Evolutionary conservation across 2,329 filamentous ascomycete species (phyloP), one percentile per base, ranked within the genome.

Genomic region (Akanthomyces lecanii): DNA sequence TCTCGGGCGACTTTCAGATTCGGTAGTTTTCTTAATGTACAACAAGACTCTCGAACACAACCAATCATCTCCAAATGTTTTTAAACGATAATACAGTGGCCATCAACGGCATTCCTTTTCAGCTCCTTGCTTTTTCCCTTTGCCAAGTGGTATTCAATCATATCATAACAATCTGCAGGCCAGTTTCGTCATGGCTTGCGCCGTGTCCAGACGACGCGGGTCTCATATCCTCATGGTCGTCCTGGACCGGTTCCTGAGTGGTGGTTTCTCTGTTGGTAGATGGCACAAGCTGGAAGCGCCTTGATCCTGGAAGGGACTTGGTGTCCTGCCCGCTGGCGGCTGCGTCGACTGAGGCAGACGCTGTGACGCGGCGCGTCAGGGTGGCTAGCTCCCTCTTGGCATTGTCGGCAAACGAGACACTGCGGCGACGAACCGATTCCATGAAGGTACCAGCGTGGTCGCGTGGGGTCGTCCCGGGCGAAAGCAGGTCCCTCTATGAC

Each of bases 381-480:
- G 58, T 67, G 51, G 48, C 42, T 36, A 72, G 63, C 57, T 72
- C 68, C 23, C 66, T 65, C 51, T 61, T 69, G 52, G 71, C 66
- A 21, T 71, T 67, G 30, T 68, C 68, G 2, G 68, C 64, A 30
- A 71, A 50, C 5, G 68, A 70, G n/a, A 65, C 64, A 40, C 71
- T 72, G 63, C 64, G 68, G n/a, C 67, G 69, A 51, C 69, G 69
- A 40, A 73, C 63, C 48, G 63, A 68, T 36, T 66, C 53, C 47
- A 71, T 64, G 47, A 74, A 69, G 0, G 63, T 63, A 28, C 69
- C 64, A 36, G 71, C 67, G 23, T 65, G 66, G 42, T 59, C 28
- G 40, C 40, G 14, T 18, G 18, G 12, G 21, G 48, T 30, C 21
- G 47, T 28, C 21, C 21, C 54, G 51, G 52, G 30, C 30, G 60